Evolutionary conservation across 148 eudicot genomes (phyloP), one percentile per base, ranked within the genome.

Genomic region (Rhododendron griersonianum): DNA sequence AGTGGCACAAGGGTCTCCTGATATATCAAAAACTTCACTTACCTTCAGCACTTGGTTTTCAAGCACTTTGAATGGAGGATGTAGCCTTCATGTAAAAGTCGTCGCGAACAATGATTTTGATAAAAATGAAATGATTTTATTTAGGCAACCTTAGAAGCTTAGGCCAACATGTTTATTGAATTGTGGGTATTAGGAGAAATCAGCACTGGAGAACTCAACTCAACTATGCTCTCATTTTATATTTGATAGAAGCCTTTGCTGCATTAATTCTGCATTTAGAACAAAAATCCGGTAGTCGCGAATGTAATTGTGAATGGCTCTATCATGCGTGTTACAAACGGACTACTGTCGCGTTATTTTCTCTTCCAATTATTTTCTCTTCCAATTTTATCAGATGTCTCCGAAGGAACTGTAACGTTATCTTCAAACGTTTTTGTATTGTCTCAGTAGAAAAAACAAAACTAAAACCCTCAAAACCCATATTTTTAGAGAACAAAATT

Each of bases 1-100:
- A 44, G 90, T 21, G 87, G 81, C 79, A 57, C 95, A 14, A 91
- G 78, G 3, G 89, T 95, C 78, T 90, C 92, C n/a, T 93, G 87
- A 89, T 7, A 13, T 3, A 65, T 67, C 35, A 67, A 14, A 25
- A 18, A 28, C 16, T 69, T 69, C 18, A 13, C 74, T 69, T 28
- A 10, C 0, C 74, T 11, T 69, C 7, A 71, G 76, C 76, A 33
- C 41, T 28, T 71, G 41, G 39, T 71, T 71, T 30, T 71, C 1
- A 25, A 71, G 13, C 74, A 28, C 23, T 30, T 19, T 47, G 45
- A 81, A 81, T 35, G n/a, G n/a, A 48, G 33, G 37, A 79, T n/a
- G 7, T n/a, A 79, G 21, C 28, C 28, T n/a, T 44, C 7, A 8
- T 76, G 47, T 39, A 18, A 33, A 67, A 25, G 73, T 65, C 25